These are phyloP conservation scores for Xylariales sp. DNA, from an alignment of 2,329 filamentous ascomycete species.

Conservation along the genomic window DNA sequence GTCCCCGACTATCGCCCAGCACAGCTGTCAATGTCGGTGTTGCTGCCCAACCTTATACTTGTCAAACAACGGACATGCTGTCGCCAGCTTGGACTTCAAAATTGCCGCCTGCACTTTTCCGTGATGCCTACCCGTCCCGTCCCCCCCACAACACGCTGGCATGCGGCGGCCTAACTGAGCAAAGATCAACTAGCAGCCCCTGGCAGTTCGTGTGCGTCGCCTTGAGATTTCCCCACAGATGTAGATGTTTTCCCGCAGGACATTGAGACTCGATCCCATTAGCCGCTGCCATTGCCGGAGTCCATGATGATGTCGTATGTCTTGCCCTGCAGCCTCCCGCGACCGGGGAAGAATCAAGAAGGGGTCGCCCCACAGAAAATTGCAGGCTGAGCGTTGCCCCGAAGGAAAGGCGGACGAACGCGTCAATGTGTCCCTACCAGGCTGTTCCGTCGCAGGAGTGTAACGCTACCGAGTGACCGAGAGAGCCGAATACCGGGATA, in stretches of 20 bases:
- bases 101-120: background rate
- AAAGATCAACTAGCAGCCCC: slow-evolving; percentile 14
- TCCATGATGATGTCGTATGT: background rate
- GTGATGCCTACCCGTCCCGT: background rate
- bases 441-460: slow-evolving; percentile 5
- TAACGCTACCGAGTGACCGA: slow-evolving; percentile 13
- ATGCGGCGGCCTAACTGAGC: slow-evolving; percentile 11
- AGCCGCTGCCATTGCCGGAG: background rate
- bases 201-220: slow-evolving; percentile 7
- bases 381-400: slow-evolving; percentile 1
- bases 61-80: too few relatives aligned
- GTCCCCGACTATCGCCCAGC: too few relatives aligned
- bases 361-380: background rate
- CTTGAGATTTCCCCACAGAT: slow-evolving; percentile 3
- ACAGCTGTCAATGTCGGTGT: too few relatives aligned
- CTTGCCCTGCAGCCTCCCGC: background rate
- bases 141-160: background rate
- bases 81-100: too few relatives aligned
- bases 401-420: background rate
- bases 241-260: background rate
- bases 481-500: slow-evolving; percentile 16
- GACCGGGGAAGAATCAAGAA: background rate
- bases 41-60: too few relatives aligned
- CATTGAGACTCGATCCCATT: background rate
- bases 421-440: background rate